Percentiles rank a stretch among this genome's conserved stretches.
Conservation (phyloP, 495 filamentous ascomycete genomes). For the Penicillium taxi region DNA sequence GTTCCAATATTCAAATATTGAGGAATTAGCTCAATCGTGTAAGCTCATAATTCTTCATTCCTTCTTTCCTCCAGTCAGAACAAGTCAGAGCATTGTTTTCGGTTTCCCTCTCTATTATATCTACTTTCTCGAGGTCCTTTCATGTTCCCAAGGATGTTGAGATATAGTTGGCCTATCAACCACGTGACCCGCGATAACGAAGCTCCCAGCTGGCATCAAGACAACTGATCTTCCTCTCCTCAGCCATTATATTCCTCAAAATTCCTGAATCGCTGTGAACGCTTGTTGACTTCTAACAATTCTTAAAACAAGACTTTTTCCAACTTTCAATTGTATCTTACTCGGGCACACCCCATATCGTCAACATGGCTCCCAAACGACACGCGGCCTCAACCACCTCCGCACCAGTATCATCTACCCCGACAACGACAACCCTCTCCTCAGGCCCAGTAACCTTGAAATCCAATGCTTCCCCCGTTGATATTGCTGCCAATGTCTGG, state of each 20-base stretch:
- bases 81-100: no score
- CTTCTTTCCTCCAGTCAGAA: no score
- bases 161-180: constrained; percentile 8
- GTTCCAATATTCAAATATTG: no score
- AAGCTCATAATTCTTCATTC: no score
- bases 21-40: no score
- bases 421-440: constrained; percentile 35
- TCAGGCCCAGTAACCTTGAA: constrained; percentile 36
- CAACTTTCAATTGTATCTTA: no score
- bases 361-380: constrained; percentile 45
- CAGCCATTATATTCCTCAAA: constrained; percentile 14
- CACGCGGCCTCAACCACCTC: constrained; percentile 33
- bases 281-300: constrained; percentile 9
- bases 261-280: constrained; percentile 3
- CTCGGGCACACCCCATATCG: constrained; percentile 1
- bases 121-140: no score
- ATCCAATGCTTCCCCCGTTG: constrained; percentile 40
- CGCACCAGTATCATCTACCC: constrained; percentile 24
- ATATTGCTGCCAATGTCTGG: constrained; percentile 52
- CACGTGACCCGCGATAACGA: constrained; percentile 27
- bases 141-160: no score
- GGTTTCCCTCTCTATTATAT: no score
- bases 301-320: no score
- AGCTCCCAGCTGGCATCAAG: constrained; percentile 29
- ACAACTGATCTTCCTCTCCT: constrained; percentile 12